Percentiles rank a stretch among this genome's conserved stretches.
These are phyloP conservation scores for Recurvomyces mirabilis DNA, from an alignment of 495 filamentous ascomycete species.

Conservation along the genomic window DNA sequence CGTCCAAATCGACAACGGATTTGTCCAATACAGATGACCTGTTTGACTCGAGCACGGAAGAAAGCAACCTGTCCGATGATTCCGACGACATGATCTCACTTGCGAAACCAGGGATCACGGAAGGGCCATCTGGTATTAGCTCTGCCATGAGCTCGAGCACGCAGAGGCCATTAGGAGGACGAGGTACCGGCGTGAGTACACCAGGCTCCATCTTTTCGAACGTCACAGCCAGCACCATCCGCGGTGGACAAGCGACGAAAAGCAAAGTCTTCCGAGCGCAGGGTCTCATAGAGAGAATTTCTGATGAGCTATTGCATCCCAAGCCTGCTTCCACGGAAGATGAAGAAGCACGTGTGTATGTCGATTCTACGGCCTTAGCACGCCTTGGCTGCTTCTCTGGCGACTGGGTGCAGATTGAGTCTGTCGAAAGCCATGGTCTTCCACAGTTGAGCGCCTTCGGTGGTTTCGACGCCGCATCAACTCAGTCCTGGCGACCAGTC, in stretches of 20 bases:
- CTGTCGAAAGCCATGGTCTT: slow-evolving; percentile 51
- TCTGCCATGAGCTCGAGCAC: slow-evolving; percentile 63
- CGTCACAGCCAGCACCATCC: slow-evolving; percentile 68
- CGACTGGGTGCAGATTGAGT: slow-evolving; percentile 88
- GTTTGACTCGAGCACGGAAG: slow-evolving; percentile 31
- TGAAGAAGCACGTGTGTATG: slow-evolving; percentile 77
- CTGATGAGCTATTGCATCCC: slow-evolving; percentile 71
- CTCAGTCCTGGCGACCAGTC: slow-evolving; percentile 59
- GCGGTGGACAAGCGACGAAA: slow-evolving; percentile 42
- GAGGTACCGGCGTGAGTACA: slow-evolving; percentile 56
- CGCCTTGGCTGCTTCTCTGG: slow-evolving; percentile 91
- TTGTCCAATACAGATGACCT: slow-evolving; percentile 35
- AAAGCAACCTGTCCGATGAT: slow-evolving; percentile 32
- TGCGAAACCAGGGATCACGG: slow-evolving; percentile 61
- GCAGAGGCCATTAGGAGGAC: slow-evolving; percentile 52
- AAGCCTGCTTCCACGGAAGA: slow-evolving; percentile 74
- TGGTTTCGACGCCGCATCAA: slow-evolving; percentile 35
- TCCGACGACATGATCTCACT: slow-evolving; percentile 55
- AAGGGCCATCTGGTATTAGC: slow-evolving; percentile 53
- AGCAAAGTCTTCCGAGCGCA: slow-evolving; percentile 67
- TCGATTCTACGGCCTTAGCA: slow-evolving; percentile 72
- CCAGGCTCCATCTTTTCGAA: slow-evolving; percentile 78
- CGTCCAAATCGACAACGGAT: slow-evolving; percentile 43
- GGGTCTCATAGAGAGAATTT: slow-evolving; percentile 57
- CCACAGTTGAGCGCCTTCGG: slow-evolving; percentile 31